Percentiles rank a stretch among this genome's conserved stretches.
Evolutionary conservation across 2,329 filamentous ascomycete species (phyloP).

Genomic region (Pezicula radicicola): DNA sequence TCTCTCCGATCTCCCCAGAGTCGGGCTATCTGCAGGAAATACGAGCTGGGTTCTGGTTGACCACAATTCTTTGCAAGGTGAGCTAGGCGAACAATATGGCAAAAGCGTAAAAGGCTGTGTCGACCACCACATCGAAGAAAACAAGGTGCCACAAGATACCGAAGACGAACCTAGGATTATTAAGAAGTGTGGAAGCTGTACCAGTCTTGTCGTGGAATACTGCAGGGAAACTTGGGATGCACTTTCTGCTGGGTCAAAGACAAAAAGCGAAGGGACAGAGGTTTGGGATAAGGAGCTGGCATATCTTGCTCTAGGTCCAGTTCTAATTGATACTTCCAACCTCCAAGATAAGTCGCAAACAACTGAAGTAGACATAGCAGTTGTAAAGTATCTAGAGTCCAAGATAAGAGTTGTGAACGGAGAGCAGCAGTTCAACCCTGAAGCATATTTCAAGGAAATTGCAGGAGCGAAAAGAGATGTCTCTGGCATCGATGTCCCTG

Average conservation of each 20-base stretch:
- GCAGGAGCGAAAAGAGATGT: slow-evolving; percentile 66
- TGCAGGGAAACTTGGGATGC: slow-evolving; percentile 55
- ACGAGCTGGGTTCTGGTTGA: slow-evolving; percentile 75
- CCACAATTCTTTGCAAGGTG: slow-evolving; percentile 70
- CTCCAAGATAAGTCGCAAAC: slow-evolving; percentile 63
- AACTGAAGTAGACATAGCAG: slow-evolving; percentile 55
- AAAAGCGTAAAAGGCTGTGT: slow-evolving; percentile 60
- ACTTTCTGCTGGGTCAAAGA: slow-evolving; percentile 36
- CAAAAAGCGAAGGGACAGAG: slow-evolving; percentile 29
- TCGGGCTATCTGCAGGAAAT: slow-evolving; percentile 41
- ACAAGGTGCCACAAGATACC: slow-evolving; percentile 41
- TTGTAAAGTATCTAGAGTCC: slow-evolving; percentile 56
- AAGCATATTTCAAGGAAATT: slow-evolving; percentile 57
- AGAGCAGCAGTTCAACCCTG: slow-evolving; percentile 43
- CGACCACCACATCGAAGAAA: slow-evolving; percentile 78
- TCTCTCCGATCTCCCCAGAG: slow-evolving; percentile 49
- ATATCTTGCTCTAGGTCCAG: slow-evolving; percentile 63
- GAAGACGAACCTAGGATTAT: slow-evolving; percentile 57
- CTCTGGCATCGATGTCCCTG: slow-evolving; percentile 54
- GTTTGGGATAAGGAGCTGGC: slow-evolving; percentile 56
- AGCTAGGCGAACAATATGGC: slow-evolving; percentile 51
- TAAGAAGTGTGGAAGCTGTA: slow-evolving; percentile 68
- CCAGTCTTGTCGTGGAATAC: slow-evolving; percentile 64
- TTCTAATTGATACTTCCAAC: slow-evolving; percentile 71
- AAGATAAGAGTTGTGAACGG: slow-evolving; percentile 24